Base-by-base conservation (phyloP, 495 filamentous ascomycete species). In the Aspergillus mulundensis region DNA sequence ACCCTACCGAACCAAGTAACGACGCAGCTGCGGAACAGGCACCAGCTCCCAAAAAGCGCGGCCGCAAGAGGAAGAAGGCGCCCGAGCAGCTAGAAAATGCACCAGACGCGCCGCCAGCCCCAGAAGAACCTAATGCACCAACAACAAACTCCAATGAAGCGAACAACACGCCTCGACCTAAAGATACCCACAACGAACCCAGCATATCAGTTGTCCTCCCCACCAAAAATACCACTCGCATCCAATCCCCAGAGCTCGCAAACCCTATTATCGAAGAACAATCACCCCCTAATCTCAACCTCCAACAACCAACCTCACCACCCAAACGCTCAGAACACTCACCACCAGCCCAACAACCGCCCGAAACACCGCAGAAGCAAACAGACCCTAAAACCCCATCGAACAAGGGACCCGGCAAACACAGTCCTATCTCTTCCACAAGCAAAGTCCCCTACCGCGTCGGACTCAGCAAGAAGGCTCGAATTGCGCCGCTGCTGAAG, bases 401-500 rank as follows among this genome's bases (percentile, higher is more conserved):
- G 15, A 12, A 10, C 19, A 72, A 69, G 28, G 70, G 69, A 10
- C 69, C 71, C 18, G 50, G 58, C 3, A 74, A 73, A 53, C 76
- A 79, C 44, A 80, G 74, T 44, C 81, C 84, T 1, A 72, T 85
- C 21, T 64, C 68, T 2, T 77, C 69, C 30, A 80, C 77, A 23
- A 71, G 75, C 41, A 85, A 82, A 52, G 81, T 84, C 6, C 71
- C 79, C 1, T 85, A 83, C 45, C 74, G 87, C 4, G 86, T 90
- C 30, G 87, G 87, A 4, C 65, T 90, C 38, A 89, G 85, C 68
- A 84, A 81, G 52, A 66, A 80, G 58, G 80, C 81, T 23, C 71
- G 83, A 48, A 89, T 90, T 59, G 78, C 83, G 23, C 83, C 87
- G 18, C 68, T 90, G 57, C 65, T 90, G 51, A 83, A 84, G 60